These are phyloP conservation scores for Stereocaulon alpinum DNA, from an alignment of 495 filamentous ascomycete genomes.

Conservation along the genomic window DNA sequence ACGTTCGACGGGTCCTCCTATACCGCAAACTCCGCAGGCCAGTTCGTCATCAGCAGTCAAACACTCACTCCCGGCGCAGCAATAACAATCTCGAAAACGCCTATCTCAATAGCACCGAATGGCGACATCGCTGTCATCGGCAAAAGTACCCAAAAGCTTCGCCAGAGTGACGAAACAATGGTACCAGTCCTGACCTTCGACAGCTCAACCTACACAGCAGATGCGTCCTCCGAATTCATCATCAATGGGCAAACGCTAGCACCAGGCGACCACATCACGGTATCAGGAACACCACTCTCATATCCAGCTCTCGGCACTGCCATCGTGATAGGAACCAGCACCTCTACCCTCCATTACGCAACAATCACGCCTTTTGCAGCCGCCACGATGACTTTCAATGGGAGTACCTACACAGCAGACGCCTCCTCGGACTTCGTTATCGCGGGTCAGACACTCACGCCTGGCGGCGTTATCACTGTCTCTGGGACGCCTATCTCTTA, in stretches of 20 bases:
- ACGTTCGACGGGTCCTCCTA: not conserved
- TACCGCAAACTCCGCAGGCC: not conserved
- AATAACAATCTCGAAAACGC: not conserved
- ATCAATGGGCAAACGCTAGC: not conserved
- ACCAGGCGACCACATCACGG: not conserved
- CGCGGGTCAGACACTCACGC: not conserved
- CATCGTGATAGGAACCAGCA: conserved; percentile 2
- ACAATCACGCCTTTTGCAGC: too few species aligned
- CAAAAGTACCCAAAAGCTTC: not conserved
- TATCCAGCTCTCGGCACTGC: not conserved
- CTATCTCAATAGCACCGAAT: not conserved
- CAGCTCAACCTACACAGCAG: not conserved
- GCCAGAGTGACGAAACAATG: not conserved
- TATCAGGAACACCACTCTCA: not conserved
- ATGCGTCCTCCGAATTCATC: not conserved
- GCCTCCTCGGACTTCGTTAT: not conserved
- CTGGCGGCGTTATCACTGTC: not conserved
- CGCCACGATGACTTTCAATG: not conserved
- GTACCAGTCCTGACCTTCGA: not conserved
- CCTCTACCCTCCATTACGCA: too few species aligned
- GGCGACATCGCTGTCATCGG: not conserved
- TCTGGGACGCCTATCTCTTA: not conserved
- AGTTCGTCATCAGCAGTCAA: too few species aligned
- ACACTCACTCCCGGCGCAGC: too few species aligned
- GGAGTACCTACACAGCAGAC: not conserved